These are phyloP conservation scores for Corchorus capsularis DNA, from an alignment of 345 rosid genomes.

Conservation along the genomic window DNA sequence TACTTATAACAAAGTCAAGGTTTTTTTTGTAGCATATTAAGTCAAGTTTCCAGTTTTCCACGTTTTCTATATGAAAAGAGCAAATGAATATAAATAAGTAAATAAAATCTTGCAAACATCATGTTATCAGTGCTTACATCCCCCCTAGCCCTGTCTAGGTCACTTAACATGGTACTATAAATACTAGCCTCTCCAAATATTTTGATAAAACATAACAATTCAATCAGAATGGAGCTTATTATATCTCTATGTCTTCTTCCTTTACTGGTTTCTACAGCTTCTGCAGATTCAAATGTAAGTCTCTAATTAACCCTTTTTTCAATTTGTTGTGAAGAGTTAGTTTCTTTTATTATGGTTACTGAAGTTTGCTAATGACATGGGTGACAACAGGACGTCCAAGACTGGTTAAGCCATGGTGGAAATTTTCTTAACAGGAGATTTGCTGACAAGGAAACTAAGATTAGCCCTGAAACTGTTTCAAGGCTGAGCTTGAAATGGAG, in stretches of 20 bases:
- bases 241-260: slow-evolving; percentile 5
- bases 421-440: slow-evolving; percentile 35
- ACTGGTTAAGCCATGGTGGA: slow-evolving; percentile 51
- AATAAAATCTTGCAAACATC: neutral
- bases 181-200: neutral
- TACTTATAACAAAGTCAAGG: no score
- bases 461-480: slow-evolving; percentile 26
- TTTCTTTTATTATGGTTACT: neutral
- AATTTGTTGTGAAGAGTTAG: no score
- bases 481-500: slow-evolving; percentile 40
- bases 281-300: slow-evolving; percentile 15
- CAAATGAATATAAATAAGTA: neutral
- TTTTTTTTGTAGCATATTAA: no score
- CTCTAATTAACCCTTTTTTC: neutral
- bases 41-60: neutral
- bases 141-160: neutral
- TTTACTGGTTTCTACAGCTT: neutral
- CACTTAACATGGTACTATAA: neutral
- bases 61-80: neutral
- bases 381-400: neutral
- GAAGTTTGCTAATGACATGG: neutral
- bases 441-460: slow-evolving; percentile 27
- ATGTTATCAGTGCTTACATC: neutral
- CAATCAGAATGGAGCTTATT: slow-evolving; percentile 4
- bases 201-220: neutral